phyloP scores from a whole-genome alignment of 1,139 yeast species.

The Torulaspora globosa region DNA sequence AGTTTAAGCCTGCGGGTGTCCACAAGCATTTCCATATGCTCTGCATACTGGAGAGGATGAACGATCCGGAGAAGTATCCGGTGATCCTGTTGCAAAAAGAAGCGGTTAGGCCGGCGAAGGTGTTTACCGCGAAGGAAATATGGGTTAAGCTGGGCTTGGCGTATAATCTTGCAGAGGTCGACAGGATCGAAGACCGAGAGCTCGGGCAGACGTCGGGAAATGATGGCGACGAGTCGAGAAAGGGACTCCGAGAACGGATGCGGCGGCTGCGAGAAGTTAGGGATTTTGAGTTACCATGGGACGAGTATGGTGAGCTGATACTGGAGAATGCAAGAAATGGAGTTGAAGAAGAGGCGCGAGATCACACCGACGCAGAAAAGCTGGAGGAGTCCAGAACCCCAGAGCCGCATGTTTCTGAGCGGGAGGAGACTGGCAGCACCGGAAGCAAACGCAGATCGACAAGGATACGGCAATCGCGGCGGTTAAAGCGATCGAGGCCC shows the following conservation, averaged over 20 bases:
- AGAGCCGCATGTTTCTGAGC: background rate
- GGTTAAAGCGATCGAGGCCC: slow-evolving; percentile 6
- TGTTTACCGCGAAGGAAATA: slow-evolving; percentile 48
- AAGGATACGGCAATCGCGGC: slow-evolving; percentile 11
- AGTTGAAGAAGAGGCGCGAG: slow-evolving; percentile 8
- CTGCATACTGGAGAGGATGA: slow-evolving; percentile 51
- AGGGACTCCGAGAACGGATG: slow-evolving; percentile 20
- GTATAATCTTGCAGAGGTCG: slow-evolving; percentile 56
- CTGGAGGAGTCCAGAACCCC: background rate
- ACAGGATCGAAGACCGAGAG: slow-evolving; percentile 44
- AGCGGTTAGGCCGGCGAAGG: slow-evolving; percentile 28
- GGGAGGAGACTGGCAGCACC: background rate
- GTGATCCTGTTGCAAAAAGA: slow-evolving; percentile 32
- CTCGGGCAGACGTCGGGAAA: slow-evolving; percentile 13
- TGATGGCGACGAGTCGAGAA: slow-evolving; percentile 9
- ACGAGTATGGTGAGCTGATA: slow-evolving; percentile 43
- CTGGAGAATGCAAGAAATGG: slow-evolving; percentile 39
- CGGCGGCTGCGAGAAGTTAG: slow-evolving; percentile 21
- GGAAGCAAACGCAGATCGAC: slow-evolving; percentile 12
- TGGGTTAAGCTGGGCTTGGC: slow-evolving; percentile 53
- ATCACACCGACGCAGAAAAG: background rate
- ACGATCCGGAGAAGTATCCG: slow-evolving; percentile 37
- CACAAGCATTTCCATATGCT: slow-evolving; percentile 57
- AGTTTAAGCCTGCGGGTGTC: slow-evolving; percentile 57
- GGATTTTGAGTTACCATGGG: slow-evolving; percentile 45